phyloP scores from a whole-genome alignment of 805 yeast species.

The Lachancea meyersii region DNA sequence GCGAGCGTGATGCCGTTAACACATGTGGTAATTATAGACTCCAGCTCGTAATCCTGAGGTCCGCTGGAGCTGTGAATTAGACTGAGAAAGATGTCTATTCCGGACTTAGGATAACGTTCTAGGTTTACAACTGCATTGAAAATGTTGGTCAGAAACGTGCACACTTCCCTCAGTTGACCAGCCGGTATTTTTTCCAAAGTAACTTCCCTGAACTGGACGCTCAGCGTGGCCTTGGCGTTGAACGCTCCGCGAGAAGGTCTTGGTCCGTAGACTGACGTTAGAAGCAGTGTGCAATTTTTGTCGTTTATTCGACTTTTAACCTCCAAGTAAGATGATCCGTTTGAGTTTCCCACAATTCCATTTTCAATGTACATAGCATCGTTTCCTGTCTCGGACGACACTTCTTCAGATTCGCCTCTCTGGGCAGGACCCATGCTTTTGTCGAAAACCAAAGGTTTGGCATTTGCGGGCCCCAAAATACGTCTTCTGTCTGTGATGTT shows the following conservation, averaged over 20 bases:
- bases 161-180: slow-evolving; percentile 37
- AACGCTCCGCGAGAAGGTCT: slow-evolving; percentile 75
- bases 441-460: slow-evolving; percentile 44
- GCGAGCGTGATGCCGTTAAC: slow-evolving; percentile 53
- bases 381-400: slow-evolving; percentile 3
- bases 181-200: slow-evolving; percentile 25
- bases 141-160: slow-evolving; percentile 34
- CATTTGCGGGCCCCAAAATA: slow-evolving; percentile 73
- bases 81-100: slow-evolving; percentile 71
- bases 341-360: slow-evolving; percentile 62
- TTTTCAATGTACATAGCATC: slow-evolving; percentile 51
- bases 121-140: slow-evolving; percentile 39
- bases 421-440: slow-evolving; percentile 9
- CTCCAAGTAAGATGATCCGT: slow-evolving; percentile 81
- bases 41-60: slow-evolving; percentile 16
- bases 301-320: slow-evolving; percentile 32
- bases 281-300: slow-evolving; percentile 38
- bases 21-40: slow-evolving; percentile 37
- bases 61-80: slow-evolving; percentile 36
- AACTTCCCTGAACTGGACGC: slow-evolving; percentile 43
- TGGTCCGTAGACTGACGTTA: slow-evolving; percentile 81
- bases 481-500: slow-evolving; percentile 66
- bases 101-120: slow-evolving; percentile 81
- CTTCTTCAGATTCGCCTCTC: slow-evolving; percentile 8
- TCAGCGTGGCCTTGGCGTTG: slow-evolving; percentile 56